Conservation (phyloP, 306 rosid genomes). For the Vicia faba region DNA sequence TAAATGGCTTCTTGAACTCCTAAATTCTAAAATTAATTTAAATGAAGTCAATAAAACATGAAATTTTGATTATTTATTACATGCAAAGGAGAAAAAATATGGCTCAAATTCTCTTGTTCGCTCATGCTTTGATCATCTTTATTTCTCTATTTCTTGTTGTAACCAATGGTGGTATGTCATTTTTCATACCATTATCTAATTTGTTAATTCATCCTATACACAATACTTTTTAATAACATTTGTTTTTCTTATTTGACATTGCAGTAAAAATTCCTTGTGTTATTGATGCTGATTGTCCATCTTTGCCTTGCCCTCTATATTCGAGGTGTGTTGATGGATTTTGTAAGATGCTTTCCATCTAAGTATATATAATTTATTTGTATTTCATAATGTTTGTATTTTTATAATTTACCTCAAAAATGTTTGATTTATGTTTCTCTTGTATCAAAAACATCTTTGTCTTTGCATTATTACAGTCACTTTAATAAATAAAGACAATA, state of each 20-base stretch:
- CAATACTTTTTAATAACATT: background rate
- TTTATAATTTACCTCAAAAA: background rate
- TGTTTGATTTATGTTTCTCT: background rate
- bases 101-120: background rate
- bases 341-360: background rate
- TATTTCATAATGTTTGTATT: background rate
- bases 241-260: background rate
- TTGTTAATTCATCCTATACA: too few relatives aligned
- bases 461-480: background rate
- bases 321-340: background rate
- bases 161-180: too few relatives aligned
- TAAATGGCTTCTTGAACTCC: background rate
- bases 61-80: background rate
- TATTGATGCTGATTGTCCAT: background rate
- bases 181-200: too few relatives aligned
- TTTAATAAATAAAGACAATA: background rate
- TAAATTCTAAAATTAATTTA: background rate
- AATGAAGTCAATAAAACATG: background rate
- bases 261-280: background rate
- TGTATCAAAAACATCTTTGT: background rate
- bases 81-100: background rate
- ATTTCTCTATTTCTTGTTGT: too few relatives aligned
- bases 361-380: background rate
- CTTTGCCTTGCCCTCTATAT: background rate
- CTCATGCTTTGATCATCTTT: too few relatives aligned